Evolutionary conservation across 495 filamentous ascomycete genomes (phyloP), one percentile per base, ranked within the genome.

Genomic region (Hyaloscypha finlandica): DNA sequence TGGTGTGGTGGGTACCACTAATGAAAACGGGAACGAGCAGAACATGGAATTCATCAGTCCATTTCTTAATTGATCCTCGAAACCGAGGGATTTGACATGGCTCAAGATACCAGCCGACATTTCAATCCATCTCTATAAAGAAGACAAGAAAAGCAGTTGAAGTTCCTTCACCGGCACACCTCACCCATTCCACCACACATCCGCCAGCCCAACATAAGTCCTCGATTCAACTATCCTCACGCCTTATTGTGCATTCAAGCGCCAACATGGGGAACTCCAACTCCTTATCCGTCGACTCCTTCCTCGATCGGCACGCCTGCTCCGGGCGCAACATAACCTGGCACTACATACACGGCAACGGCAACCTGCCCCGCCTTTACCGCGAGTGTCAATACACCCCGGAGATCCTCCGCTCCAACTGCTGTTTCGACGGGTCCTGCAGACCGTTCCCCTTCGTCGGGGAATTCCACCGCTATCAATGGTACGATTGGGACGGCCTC

Each of bases 311-410:
- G 3, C 19, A 56, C 19, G 14, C 61, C 22, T 64, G 61, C 30
- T 64, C 61, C 9, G 61, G 42, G 5, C 4, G 61, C 4, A 64
- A 64, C 52, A 64, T 64, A 8, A 64, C 61, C 6, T 63, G 51
- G 61, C 51, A 64, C 14, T 64, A 54, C n/a, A 39, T 56, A 0
- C 25, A 64, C 37, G 25, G 25, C 30, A 16, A 8, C 20, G 53
- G 53, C 20, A 6, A 4, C 8, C 53, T 61, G 4, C 59, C 37
- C 14, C 2, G 4, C 3, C 57, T 29, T 0, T 59, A 56, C 25
- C 4, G 4, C 42, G 16, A 4, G 4, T 48, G 42, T 48, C 42
- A 6, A 4, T 48, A 48, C 42, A 12, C 42, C 9, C 4, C 8
- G 1, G 42, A 48, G 11, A 48, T 48, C 16, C 42, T 48, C 1